These are phyloP conservation scores for Arxiozyma bovina DNA, from an alignment of 1,139 yeast species.

Conservation along the genomic window DNA sequence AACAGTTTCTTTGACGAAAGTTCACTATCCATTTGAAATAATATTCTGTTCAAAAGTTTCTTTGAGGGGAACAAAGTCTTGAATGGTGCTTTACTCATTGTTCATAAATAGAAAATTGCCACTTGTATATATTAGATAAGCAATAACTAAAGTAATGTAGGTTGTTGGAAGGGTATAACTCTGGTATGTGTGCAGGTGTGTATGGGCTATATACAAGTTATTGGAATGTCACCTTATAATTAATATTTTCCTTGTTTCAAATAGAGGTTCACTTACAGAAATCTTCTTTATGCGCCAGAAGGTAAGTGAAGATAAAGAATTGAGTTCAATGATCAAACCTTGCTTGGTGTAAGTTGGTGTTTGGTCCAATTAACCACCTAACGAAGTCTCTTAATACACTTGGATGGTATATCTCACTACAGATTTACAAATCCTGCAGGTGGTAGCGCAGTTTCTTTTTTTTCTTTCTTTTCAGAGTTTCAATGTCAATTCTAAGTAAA, in stretches of 20 bases:
- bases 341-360: background rate
- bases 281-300: background rate
- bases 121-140: background rate
- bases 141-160: too few relatives aligned
- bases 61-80: slow-evolving; percentile 49
- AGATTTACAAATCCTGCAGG: background rate
- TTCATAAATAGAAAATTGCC: background rate
- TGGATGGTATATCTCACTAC: background rate
- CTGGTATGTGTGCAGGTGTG: background rate
- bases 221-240: background rate
- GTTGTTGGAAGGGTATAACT: too few relatives aligned
- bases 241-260: background rate
- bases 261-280: background rate
- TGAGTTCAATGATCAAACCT: background rate
- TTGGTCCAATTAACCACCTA: background rate
- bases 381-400: too few relatives aligned
- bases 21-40: slow-evolving; percentile 58
- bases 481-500: too few relatives aligned
- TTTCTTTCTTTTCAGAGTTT: background rate
- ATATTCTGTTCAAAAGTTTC: slow-evolving; percentile 45
- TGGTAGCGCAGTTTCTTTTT: background rate
- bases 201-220: too few relatives aligned
- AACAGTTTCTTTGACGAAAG: slow-evolving; percentile 45
- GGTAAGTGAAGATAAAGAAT: background rate
- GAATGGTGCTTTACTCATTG: slow-evolving; percentile 37